Conservation (phyloP, 495 filamentous ascomycete genomes). For the Penicillium manginii region DNA sequence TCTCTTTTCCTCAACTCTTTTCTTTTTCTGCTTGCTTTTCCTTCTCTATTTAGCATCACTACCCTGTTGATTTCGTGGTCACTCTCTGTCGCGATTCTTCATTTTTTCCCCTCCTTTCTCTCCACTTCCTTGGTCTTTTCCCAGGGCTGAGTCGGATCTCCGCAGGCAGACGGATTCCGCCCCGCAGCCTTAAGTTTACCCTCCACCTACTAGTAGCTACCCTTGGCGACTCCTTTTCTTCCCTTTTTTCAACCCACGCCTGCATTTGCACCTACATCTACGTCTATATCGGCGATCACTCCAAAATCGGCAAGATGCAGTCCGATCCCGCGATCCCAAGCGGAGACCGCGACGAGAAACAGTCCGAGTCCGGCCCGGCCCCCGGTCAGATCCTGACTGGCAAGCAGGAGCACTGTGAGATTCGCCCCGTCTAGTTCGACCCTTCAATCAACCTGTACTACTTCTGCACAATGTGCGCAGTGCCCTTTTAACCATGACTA, state of each 20-base stretch:
- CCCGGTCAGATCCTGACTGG: slow-evolving; percentile 71
- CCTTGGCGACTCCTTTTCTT: background rate
- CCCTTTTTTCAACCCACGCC: background rate
- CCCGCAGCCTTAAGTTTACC: background rate
- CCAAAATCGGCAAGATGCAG: background rate
- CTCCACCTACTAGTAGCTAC: background rate
- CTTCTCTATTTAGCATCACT: background rate
- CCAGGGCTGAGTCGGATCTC: slow-evolving; percentile 12
- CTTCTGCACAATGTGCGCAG: background rate
- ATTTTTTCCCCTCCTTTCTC: background rate
- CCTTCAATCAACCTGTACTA: background rate
- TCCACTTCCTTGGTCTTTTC: background rate
- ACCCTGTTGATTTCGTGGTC: background rate
- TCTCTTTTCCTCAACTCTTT: background rate
- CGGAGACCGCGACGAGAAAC: slow-evolving; percentile 2
- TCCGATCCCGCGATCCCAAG: slow-evolving; percentile 12
- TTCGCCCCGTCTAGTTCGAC: background rate
- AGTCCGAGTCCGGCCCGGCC: slow-evolving; percentile 36
- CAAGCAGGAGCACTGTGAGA: slow-evolving; percentile 96
- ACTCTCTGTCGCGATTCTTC: background rate
- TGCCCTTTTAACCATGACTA: background rate
- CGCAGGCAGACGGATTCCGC: slow-evolving; percentile 24
- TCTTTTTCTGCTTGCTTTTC: slow-evolving; percentile 4
- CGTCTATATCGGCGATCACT: background rate
- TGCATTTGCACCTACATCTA: background rate